Evolutionary conservation across 805 yeast species (phyloP), one percentile per base, ranked within the genome.

Genomic region (Hanseniaspora vineae): DNA sequence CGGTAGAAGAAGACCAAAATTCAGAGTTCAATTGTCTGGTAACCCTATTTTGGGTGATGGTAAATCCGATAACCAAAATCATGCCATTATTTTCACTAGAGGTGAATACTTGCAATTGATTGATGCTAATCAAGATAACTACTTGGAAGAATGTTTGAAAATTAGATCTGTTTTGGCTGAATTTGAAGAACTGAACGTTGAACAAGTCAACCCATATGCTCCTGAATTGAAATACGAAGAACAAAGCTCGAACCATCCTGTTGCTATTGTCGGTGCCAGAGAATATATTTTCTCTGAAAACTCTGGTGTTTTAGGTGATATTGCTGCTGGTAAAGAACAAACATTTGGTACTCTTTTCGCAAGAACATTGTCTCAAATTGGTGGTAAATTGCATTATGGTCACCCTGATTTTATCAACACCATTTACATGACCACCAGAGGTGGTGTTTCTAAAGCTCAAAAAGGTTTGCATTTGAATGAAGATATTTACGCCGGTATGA

Each of bases 261-360:
- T 84, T 54, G 92, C 94, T 33, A 82, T 84, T 56, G 81, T 84
- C 52, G 94, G 94, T 67, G 87, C 92, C 32, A 75, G 94, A 70
- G 94, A 84, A 66, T 84, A 84, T 64, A 83, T 84, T 58, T 84
- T 84, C 76, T 82, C 90, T 47, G 92, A 84, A 66, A 84, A 82
- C 69, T 75, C 86, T 51, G 94, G 94, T 66, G 78, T 84, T 54
- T 69, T 84, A 47, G 94, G 92, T 70, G 94, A 84, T 69, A 83
- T 84, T 60, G 94, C 94, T 46, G 94, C 94, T 44, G 92, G 92
- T 67, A 84, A 84, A 64, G 94, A 84, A 70, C 94, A 84, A 67
- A 83, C 92, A 48, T 84, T 84, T 61, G 94, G 94, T 69, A 84
- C 94, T 0, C 68, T 84, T 56, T 84, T 82, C 58, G 85, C 92